These are phyloP conservation scores for Colletotrichum echinochloae DNA, from an alignment of 2,329 filamentous ascomycete genomes.

Conservation along the genomic window DNA sequence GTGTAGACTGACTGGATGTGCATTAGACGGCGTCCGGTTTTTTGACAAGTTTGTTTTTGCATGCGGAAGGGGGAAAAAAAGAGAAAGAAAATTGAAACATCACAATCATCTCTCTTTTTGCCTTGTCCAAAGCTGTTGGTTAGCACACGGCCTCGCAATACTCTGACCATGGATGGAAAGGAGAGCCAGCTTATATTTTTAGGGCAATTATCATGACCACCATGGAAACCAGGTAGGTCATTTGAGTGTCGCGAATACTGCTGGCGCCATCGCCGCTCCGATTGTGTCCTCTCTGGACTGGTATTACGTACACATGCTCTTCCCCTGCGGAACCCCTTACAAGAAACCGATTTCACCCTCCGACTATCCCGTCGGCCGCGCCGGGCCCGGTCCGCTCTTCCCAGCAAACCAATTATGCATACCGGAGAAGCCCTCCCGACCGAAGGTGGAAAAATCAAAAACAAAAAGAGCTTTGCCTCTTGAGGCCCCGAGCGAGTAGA, in stretches of 20 bases:
- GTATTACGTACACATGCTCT: constrained; percentile 30
- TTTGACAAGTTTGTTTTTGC: constrained; percentile 45
- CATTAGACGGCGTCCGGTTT: constrained; percentile 59
- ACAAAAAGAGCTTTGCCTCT: constrained; percentile 1
- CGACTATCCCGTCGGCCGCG: constrained; percentile 20
- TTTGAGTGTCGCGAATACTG: not conserved
- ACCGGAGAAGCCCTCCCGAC: constrained; percentile 22
- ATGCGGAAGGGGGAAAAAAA: constrained; percentile 26
- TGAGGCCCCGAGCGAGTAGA: constrained; percentile 28
- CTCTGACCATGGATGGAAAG: no score
- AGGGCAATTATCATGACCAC: not conserved
- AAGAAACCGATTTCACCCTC: constrained; percentile 3
- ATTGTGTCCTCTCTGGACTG: constrained; percentile 29
- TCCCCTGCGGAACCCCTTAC: constrained; percentile 9
- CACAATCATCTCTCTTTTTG: constrained; percentile 10
- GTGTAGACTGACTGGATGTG: constrained; percentile 56
- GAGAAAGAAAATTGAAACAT: constrained; percentile 11
- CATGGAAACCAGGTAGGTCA: not conserved
- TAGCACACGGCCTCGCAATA: no score
- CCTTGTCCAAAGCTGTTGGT: not conserved
- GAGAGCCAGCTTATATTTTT: not conserved
- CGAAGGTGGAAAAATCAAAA: not conserved
- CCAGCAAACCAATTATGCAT: constrained; percentile 18
- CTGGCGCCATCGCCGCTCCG: constrained; percentile 1
- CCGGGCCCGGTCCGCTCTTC: constrained; percentile 21